phyloP scores from a whole-genome alignment of 2,329 filamentous ascomycete species.

The Botrytis squamosa region DNA sequence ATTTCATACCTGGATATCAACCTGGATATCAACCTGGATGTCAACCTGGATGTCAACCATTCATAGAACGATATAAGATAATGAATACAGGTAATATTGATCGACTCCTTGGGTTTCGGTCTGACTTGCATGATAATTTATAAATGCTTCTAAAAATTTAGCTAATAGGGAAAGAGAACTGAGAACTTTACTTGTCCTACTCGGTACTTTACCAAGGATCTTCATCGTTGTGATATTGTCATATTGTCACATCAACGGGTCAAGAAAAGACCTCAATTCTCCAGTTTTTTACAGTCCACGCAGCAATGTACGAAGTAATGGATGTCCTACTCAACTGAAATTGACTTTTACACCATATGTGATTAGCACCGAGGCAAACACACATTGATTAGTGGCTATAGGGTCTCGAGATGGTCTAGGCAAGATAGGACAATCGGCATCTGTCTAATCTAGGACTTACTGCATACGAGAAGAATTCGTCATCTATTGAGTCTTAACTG shows the following conservation, averaged over 20 bases:
- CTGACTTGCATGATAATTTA: not conserved
- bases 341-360: constrained; percentile 6
- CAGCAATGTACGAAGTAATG: not conserved
- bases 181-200: constrained; percentile 4
- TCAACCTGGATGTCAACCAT: not conserved
- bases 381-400: too few species aligned
- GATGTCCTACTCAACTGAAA: not conserved
- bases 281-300: not conserved
- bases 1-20: not conserved
- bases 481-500: not conserved
- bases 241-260: not conserved
- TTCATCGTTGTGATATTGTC: constrained; percentile 10
- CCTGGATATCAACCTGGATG: not conserved
- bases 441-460: not conserved
- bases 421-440: constrained; percentile 1
- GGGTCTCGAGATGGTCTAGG: not conserved
- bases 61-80: not conserved
- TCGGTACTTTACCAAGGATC: constrained; percentile 14
- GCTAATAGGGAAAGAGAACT: not conserved
- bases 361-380: not conserved
- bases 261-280: not conserved
- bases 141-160: not conserved
- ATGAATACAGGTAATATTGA: not conserved
- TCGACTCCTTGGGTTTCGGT: not conserved
- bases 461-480: constrained; percentile 11